These are phyloP conservation scores for Flaveria brownii DNA, from an alignment of 129 eudicot species.

Conservation along the genomic window DNA sequence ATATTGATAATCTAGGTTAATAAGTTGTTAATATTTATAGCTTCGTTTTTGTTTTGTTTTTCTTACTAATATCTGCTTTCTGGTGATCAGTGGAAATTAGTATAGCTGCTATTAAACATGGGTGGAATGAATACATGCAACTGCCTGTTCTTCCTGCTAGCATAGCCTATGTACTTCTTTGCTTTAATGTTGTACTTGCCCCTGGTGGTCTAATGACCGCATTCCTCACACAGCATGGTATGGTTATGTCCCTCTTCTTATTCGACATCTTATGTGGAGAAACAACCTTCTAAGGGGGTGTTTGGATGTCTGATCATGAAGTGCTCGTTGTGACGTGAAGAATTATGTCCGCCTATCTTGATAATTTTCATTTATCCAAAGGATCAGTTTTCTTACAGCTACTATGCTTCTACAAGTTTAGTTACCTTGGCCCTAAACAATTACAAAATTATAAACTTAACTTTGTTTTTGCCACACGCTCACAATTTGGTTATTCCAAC, in stretches of 20 bases:
- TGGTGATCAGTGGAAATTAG: slow-evolving; percentile 52
- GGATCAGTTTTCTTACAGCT: neutral
- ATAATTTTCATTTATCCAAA: neutral
- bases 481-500: neutral
- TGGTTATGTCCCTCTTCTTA: slow-evolving; percentile 2
- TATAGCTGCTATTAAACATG: slow-evolving; percentile 72
- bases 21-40: neutral
- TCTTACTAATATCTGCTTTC: neutral
- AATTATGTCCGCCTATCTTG: neutral
- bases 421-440: neutral
- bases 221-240: slow-evolving; percentile 96
- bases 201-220: slow-evolving; percentile 99
- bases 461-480: neutral
- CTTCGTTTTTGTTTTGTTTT: neutral
- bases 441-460: neutral
- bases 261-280: slow-evolving; percentile 5
- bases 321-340: neutral
- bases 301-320: neutral
- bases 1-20: slow-evolving; percentile 58
- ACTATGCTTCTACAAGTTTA: neutral
- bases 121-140: slow-evolving; percentile 89
- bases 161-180: slow-evolving; percentile 92
- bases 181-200: slow-evolving; percentile 82
- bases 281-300: neutral
- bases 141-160: slow-evolving; percentile 99